A percentile compares a stretch with the other conserved stretches of the same genome.
Conservation (phyloP, 257 asterid genomes). For the Haberlea rhodopensis region DNA sequence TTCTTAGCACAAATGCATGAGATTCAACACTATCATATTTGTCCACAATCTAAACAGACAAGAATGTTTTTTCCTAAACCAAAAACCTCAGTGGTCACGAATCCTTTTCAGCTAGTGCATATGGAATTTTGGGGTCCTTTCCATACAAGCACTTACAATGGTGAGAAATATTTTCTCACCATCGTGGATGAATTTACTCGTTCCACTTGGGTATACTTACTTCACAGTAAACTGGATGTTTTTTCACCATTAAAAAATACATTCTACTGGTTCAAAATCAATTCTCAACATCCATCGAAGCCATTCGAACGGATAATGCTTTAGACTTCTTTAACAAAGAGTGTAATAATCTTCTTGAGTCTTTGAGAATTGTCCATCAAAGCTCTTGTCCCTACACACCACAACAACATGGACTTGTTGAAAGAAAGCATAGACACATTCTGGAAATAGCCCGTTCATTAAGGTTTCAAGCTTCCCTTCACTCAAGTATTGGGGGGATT, state of each 20-base stretch:
- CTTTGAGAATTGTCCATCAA: slow-evolving; percentile 12
- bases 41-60: background rate
- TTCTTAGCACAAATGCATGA: too few species aligned
- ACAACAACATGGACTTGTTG: slow-evolving; percentile 12
- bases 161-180: background rate
- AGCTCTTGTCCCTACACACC: slow-evolving; percentile 13
- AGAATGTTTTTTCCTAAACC: background rate
- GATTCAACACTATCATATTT: too few species aligned
- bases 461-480: background rate
- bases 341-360: background rate
- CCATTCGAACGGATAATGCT: background rate
- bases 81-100: background rate
- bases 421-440: slow-evolving; percentile 9
- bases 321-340: background rate
- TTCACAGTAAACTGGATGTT: background rate
- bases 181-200: slow-evolving; percentile 2
- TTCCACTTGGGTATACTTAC: background rate
- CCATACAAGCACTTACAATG: background rate
- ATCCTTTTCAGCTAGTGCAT: background rate
- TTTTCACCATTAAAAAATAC: background rate
- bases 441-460: background rate
- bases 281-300: background rate
- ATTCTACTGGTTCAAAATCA: background rate
- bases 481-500: background rate
- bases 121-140: slow-evolving; percentile 5